Evolutionary conservation across 176 grass and related monocot genomes (phyloP), one percentile per base, ranked within the genome.

Genomic region (Poa annua): DNA sequence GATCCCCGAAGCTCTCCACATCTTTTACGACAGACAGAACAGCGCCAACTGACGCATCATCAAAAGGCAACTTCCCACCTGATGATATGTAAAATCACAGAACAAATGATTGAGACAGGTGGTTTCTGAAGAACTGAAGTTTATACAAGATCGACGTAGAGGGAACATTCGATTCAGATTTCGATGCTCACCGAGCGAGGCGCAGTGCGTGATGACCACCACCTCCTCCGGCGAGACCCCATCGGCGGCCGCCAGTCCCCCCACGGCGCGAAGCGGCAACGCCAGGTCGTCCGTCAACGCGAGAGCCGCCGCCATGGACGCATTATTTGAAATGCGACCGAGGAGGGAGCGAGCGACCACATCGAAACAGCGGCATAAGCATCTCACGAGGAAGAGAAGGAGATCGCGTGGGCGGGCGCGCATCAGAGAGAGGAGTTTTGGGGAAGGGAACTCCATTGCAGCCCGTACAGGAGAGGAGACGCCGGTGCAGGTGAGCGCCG

Each of bases 131-230:
- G 51, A 47, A 64, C 1, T 26, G 49, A 61, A 50, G 9, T 41
- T 56, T 20, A 38, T 48, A 49, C 52, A 10, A 42, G 41, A 42
- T 2, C 8, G 8, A 42, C 8, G 0, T 42, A 42, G 41, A 42
- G 41, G 8, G 41, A 42, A 9, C 41, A 42, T 42, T 42, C 41
- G 41, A 42, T 42, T 42, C 41, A 25, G n/a, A 59, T 0, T 74
- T 11, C 6, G 39, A 33, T 20, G 51, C 74, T 85, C 74, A 95
- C 92, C 90, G 22, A 95, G 85, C n/a, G 80, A 77, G 7, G 61
- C 87, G 85, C 85, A 90, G 75, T 92, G 93, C 42, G 93, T 95
- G 83, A 95, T 88, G 49, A 95, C 82, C 32, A 83, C 77, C 53
- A 85, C 75, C 34, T 92, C 89, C 35, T 95, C 89, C 71, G 45